Evolutionary conservation across 2,329 filamentous ascomycete species (phyloP).

Genomic region (Neonectria punicea): DNA sequence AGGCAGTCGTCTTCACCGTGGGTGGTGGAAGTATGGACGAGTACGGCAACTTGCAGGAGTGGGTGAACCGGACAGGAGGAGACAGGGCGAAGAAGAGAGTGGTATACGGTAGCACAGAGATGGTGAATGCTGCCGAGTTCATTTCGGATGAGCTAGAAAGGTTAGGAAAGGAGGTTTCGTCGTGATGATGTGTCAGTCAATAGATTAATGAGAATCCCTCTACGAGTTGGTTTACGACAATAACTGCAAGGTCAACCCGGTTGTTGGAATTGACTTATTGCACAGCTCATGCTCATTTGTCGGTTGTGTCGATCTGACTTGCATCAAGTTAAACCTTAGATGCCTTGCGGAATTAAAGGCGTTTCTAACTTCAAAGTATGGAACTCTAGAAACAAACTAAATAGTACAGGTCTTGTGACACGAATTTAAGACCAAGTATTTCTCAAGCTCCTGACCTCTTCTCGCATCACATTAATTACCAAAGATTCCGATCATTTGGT

Average conservation of each 20-base stretch:
- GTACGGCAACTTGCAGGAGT: slow-evolving; percentile 96
- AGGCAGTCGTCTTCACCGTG: slow-evolving; percentile 93
- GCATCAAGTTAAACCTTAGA: no score
- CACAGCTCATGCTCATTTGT: no score
- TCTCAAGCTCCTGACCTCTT: not conserved
- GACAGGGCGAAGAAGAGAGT: slow-evolving; percentile 79
- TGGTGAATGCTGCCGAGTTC: slow-evolving; percentile 76
- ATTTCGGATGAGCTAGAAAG: slow-evolving; percentile 71
- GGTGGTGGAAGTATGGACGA: slow-evolving; percentile 99
- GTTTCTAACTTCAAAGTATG: no score
- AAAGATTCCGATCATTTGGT: not conserved
- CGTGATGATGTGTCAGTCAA: slow-evolving; percentile 39
- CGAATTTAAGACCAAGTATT: not conserved
- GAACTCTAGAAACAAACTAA: no score
- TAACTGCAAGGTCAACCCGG: not conserved
- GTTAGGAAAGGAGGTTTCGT: slow-evolving; percentile 66
- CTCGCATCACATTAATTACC: no score
- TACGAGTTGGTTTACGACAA: not conserved
- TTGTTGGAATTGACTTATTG: not conserved
- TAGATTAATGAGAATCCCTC: slow-evolving; percentile 35
- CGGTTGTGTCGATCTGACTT: no score
- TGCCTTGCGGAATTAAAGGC: no score
- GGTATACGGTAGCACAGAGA: slow-evolving; percentile 93
- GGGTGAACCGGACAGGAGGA: slow-evolving; percentile 82
- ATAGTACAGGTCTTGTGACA: no score